phyloP scores from a whole-genome alignment of 2,329 filamentous ascomycete species.

The Sclerotinia trifoliorum region DNA sequence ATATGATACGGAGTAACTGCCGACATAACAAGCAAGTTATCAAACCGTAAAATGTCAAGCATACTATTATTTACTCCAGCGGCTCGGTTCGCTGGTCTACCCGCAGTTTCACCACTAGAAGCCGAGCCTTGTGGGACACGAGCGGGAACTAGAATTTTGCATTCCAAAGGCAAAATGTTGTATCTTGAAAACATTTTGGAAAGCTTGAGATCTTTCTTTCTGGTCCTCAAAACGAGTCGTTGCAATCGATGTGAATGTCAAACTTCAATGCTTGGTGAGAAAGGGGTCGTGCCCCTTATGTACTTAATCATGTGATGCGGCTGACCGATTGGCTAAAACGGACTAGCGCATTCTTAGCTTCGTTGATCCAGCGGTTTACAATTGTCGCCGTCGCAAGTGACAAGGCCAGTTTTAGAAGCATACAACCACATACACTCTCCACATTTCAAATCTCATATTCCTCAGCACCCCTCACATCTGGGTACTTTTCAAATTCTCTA shows the following conservation, averaged over 20 bases:
- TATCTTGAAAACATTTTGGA: background rate
- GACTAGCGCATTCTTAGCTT: slow-evolving; percentile 10
- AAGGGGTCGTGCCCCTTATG: slow-evolving; percentile 3
- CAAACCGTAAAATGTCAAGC: background rate
- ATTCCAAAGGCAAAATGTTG: background rate
- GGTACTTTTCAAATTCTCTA: slow-evolving; percentile 30
- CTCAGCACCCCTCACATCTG: slow-evolving; percentile 22
- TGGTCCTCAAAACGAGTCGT: background rate
- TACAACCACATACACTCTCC: slow-evolving; percentile 18
- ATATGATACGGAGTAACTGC: background rate
- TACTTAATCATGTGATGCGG: slow-evolving; percentile 8
- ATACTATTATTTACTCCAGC: background rate
- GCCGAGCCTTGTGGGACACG: background rate
- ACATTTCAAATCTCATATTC: slow-evolving; percentile 14
- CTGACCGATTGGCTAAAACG: background rate
- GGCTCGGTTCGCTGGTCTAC: background rate
- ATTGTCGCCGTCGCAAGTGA: slow-evolving; percentile 18
- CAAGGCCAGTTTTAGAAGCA: slow-evolving; percentile 16
- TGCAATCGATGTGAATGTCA: background rate
- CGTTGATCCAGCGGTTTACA: slow-evolving; percentile 11
- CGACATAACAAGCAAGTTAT: background rate
- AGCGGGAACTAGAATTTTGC: no score
- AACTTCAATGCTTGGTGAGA: background rate
- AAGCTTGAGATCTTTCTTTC: background rate
- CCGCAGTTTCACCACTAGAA: background rate